Base-by-base conservation (phyloP, 177 flowering plant species). In the Vitis hybrid region DNA sequence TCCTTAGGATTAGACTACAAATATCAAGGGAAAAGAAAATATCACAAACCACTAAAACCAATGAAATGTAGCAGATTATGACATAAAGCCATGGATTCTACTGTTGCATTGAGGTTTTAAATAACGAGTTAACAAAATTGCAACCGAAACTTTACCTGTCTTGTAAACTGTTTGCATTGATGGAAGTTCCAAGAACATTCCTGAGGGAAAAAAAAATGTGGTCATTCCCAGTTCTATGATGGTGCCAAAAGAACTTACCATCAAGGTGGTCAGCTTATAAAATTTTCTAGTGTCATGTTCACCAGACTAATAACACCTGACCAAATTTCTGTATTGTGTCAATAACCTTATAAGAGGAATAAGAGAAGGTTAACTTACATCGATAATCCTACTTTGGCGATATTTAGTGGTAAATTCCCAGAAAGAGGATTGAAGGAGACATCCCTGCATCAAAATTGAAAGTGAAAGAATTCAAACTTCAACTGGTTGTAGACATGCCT, bases 391-490 rank as follows among this genome's bases (percentile, higher is more conserved):
- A 32, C 50, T 67, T 73, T 83, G 18, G 60, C 79, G 58, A 57
- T 66, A 72, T 75, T 65, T 50, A 40, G 50, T 52, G 82, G 85
- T 30, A 79, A 65, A 56, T 77, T 78, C 11, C 85, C 87, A 52
- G 74, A 70, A 30, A 84, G 73, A 52, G 81, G 77, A 75, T 84
- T 84, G 82, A 78, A 82, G 46, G 87, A 84, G 63, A 84, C 84
- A 73, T 84, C 87, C 68, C 87, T 84, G 77, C 56, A 48, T 40
- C 46, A 18, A 69, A 65, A 24, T 24, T 24, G 67, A 21, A 76
- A 11, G 9, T 32, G 27, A 70, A 24, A 24, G 27, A 24, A 24
- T 24, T 24, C 27, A 24, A 24, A 24, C 27, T 24, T 24, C 27
- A 24, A 24, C 3, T 24, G 27, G 27, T 24, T 62, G 27, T n/a